Conservation (phyloP, 1,284 basidiomycete species). For the Austropuccinia psidii region DNA sequence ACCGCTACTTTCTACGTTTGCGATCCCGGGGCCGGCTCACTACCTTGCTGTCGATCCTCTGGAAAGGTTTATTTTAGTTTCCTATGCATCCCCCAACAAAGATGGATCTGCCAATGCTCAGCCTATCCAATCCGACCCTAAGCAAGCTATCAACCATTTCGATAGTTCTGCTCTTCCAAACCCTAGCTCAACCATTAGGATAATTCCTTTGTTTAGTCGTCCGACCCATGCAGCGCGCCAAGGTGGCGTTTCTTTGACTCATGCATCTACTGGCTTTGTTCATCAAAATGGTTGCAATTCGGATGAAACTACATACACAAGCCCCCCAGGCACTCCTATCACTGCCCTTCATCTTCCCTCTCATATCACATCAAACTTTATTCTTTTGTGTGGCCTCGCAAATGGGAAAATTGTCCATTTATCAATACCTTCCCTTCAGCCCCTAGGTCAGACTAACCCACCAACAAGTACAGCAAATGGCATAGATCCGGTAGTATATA, state of each 20-base stretch:
- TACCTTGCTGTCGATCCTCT: slow-evolving; percentile 68
- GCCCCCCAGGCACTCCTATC: slow-evolving; percentile 8
- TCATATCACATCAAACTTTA: not conserved
- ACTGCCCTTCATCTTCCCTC: slow-evolving; percentile 28
- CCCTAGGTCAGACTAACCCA: slow-evolving; percentile 6
- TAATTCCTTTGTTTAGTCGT: slow-evolving; percentile 26
- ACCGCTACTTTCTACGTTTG: slow-evolving; percentile 42
- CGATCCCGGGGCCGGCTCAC: slow-evolving; percentile 59
- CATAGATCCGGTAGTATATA: not conserved
- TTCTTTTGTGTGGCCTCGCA: slow-evolving; percentile 18
- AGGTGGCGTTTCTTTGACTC: slow-evolving; percentile 14
- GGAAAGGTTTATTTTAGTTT: slow-evolving; percentile 81
- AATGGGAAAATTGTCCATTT: slow-evolving; percentile 31
- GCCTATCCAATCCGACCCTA: not conserved
- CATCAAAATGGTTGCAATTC: not conserved
- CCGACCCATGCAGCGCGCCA: slow-evolving; percentile 10
- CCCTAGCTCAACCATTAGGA: slow-evolving; percentile 1
- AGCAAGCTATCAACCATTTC: not conserved
- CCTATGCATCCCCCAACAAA: slow-evolving; percentile 44
- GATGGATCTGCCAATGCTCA: not conserved
- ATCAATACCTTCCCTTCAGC: slow-evolving; percentile 20
- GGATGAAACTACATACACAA: not conserved
- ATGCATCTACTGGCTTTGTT: slow-evolving; percentile 12
- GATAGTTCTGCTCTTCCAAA: not conserved
- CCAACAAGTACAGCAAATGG: not conserved